Percentiles rank a stretch among this genome's conserved stretches.
Conservation (phyloP, 257 asterid species). For the Penstemon davidsonii region DNA sequence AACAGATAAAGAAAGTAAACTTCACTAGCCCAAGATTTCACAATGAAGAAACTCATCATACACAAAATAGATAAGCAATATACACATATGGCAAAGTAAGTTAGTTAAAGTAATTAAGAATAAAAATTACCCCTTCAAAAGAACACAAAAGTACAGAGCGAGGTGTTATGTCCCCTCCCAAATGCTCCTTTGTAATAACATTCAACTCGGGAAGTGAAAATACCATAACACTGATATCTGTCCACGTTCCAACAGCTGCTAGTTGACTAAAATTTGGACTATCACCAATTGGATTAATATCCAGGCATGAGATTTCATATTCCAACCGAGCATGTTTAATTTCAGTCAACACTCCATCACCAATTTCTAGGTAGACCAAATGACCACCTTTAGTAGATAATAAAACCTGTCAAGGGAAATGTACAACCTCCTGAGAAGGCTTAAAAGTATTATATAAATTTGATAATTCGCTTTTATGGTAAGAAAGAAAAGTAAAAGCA, state of each 20-base stretch:
- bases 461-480: not conserved
- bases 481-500: not conserved
- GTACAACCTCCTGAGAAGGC: constrained; percentile 23
- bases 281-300: constrained; percentile 90
- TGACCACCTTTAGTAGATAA: constrained; percentile 97
- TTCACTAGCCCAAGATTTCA: not conserved
- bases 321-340: constrained; percentile 74
- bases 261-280: constrained; percentile 72
- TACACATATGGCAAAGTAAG: not conserved
- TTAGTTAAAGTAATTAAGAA: constrained; percentile 16
- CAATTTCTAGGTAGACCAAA: constrained; percentile 92
- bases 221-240: constrained; percentile 82
- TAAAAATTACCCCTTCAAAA: constrained; percentile 86
- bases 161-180: constrained; percentile 99
- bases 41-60: constrained; percentile 1
- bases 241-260: constrained; percentile 99
- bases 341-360: constrained; percentile 81
- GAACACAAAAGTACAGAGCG: constrained; percentile 94
- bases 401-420: constrained; percentile 60
- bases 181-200: constrained; percentile 76
- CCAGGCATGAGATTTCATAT: constrained; percentile 93
- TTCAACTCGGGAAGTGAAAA: constrained; percentile 88
- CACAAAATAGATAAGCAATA: not conserved
- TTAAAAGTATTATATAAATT: not conserved
- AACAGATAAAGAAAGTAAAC: too few species aligned